A percentile compares a stretch with the other conserved stretches of the same genome.
Conservation (phyloP, 73 alveolate species). For the Blepharisma japonicum region DNA sequence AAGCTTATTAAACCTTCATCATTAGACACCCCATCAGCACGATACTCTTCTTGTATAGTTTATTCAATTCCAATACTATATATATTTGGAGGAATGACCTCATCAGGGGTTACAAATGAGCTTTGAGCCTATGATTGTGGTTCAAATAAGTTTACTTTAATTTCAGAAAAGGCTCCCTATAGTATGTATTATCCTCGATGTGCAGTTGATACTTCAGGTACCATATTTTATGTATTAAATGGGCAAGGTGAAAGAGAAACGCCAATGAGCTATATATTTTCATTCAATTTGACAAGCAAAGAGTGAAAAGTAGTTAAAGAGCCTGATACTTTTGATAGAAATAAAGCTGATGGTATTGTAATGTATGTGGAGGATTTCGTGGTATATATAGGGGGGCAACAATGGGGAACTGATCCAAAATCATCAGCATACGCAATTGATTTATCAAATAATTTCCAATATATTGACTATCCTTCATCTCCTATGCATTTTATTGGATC, state of each 20-base stretch:
- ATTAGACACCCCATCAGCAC: neutral
- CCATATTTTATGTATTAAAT: neutral
- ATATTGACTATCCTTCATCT: neutral
- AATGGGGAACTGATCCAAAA: neutral
- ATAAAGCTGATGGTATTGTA: neutral
- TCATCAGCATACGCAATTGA: neutral
- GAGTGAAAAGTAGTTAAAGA: neutral
- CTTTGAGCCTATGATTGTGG: neutral
- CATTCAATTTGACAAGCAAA: neutral
- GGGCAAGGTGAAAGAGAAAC: neutral
- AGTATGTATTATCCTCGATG: neutral
- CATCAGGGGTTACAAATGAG: neutral
- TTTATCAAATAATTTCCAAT: neutral
- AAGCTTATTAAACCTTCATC: neutral
- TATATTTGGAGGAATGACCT: neutral
- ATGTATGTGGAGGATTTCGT: neutral
- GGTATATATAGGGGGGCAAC: neutral
- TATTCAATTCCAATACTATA: neutral
- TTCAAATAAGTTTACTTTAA: neutral
- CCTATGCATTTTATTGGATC: neutral
- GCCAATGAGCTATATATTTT: neutral
- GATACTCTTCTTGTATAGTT: neutral
- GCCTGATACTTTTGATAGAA: neutral
- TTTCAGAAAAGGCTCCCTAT: neutral
- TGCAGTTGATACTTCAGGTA: neutral